A percentile compares a stretch with the other conserved stretches of the same genome.
These are phyloP conservation scores for Eimeria falciformis DNA, from an alignment of 169 alveolate genomes.

Conservation along the genomic window DNA sequence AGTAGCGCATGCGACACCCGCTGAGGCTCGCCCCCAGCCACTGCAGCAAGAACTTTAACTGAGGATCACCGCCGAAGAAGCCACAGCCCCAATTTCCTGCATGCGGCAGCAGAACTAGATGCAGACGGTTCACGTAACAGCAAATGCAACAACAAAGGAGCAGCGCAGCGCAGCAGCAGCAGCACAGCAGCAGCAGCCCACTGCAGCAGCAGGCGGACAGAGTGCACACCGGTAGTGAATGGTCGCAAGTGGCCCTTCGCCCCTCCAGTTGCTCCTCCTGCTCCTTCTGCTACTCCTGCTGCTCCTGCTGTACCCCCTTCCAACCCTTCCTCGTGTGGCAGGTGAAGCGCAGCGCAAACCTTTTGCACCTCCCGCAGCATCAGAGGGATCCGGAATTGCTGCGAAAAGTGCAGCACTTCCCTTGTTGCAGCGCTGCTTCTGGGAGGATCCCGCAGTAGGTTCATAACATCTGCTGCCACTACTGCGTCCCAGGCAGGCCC, in stretches of 20 bases:
- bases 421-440: slow-evolving; percentile 41
- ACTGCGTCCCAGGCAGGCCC: not conserved
- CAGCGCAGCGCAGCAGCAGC: slow-evolving; percentile 19
- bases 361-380: slow-evolving; percentile 71
- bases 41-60: slow-evolving; percentile 75
- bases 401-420: slow-evolving; percentile 33
- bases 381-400: slow-evolving; percentile 31
- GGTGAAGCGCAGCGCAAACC: slow-evolving; percentile 57
- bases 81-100: slow-evolving; percentile 79
- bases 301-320: not conserved
- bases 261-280: slow-evolving; percentile 20
- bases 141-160: not conserved
- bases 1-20: slow-evolving; percentile 65
- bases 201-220: not conserved
- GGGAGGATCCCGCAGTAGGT: not conserved
- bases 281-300: not conserved
- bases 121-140: not conserved
- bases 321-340: slow-evolving; percentile 16
- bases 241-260: not conserved
- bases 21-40: slow-evolving; percentile 69
- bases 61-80: slow-evolving; percentile 77
- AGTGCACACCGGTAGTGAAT: slow-evolving; percentile 7
- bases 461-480: slow-evolving; percentile 10
- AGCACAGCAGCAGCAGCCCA: not conserved
- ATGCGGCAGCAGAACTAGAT: not conserved